Evolutionary conservation across 2,329 filamentous ascomycete genomes (phyloP), one percentile per base, ranked within the genome.

Genomic region (Colletotrichum caudatum): DNA sequence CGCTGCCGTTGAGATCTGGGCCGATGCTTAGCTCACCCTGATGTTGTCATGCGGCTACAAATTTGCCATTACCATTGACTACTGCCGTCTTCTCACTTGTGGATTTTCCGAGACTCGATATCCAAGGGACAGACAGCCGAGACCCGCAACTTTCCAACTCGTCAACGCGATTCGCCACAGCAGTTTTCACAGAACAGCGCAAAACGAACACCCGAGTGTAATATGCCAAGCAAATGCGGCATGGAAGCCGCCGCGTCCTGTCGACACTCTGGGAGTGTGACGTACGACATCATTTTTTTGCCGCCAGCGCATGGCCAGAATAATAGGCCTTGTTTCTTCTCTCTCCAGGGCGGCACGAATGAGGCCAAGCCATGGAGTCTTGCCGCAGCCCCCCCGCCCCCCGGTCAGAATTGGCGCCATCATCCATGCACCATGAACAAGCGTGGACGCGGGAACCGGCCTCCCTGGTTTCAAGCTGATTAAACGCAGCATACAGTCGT

Each of bases 391-490:
- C n/a, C 35, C 16, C 20, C 23, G 29, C 41, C n/a, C 35, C 16
- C 20, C 23, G 29, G 18, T n/a, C 29, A 26, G 41, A 18, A 53
- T 61, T 62, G 59, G 59, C 46, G 46, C 56, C 67, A 56, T 63
- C 50, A 68, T 62, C 64, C 64, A 62, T 71, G 68, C 50, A 12
- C 37, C 64, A 62, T 71, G 68, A 50, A 41, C 29, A 4, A 57
- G 20, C 8, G 29, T 14, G 44, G 64, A 51, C 56, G 33, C 60
- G 20, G 14, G 35, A 20, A 18, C 29, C 35, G 48, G 3, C 39
- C 20, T 37, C 41, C 51, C 35, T 16, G n/a, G 68, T 71, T 71
- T 71, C 68, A 67, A 63, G 44, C 44, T 71, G 68, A 71, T 71
- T 71, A 58, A 67, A 26, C 20, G 50, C 29, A 57, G 64, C 57